Evolutionary conservation across 768 basidiomycete species (phyloP), one percentile per base, ranked within the genome.

Genomic region (Boletus rubescentipes): DNA sequence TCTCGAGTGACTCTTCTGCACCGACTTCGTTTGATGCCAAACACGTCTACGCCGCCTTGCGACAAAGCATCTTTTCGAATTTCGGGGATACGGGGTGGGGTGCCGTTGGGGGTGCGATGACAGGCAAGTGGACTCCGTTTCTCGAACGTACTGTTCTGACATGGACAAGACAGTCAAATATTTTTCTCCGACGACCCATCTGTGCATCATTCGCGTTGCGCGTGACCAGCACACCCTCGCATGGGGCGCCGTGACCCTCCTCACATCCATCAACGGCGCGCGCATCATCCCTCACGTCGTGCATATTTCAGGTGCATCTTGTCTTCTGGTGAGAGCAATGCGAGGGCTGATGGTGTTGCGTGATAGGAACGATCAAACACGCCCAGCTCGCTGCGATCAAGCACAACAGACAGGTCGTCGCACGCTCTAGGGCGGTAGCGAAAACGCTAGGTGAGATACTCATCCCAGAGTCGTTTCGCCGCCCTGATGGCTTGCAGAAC

Each of bases 51-150:
- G 68, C 75, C 4, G 84, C 91, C 0, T 66, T 94, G 31, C 84
- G 82, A 62, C 83, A 87, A 63, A 86, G 84, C 60, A 73, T 91
- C 12, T 61, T 90, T 48, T 67, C 68, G 16, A 85, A 92, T 61
- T 94, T 93, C 65, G 93, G 93, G 3, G 91, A 93, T 65, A 76
- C 82, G 0, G 93, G 91, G 5, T 94, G 91, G 92, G 92, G 92
- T 23, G 80, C 86, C 10, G 82, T 94, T 3, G 87, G 82, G 0
- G 67, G 80, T 35, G 87, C 86, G 5, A 72, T 95, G 53, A 84
- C 78, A 20, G 86, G 92, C 89, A 53, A 39, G 80, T 72, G 1
- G 3, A 10, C 9, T 0, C 5, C 16, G 6, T 46, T 49, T 50
- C 21, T 37, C n/a, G 16, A 9, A 14, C 1, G 26, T n/a, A 9